These are phyloP conservation scores for Acanthamoeba culbertsoni DNA, from an alignment of 208 protist species.

Conservation along the genomic window DNA sequence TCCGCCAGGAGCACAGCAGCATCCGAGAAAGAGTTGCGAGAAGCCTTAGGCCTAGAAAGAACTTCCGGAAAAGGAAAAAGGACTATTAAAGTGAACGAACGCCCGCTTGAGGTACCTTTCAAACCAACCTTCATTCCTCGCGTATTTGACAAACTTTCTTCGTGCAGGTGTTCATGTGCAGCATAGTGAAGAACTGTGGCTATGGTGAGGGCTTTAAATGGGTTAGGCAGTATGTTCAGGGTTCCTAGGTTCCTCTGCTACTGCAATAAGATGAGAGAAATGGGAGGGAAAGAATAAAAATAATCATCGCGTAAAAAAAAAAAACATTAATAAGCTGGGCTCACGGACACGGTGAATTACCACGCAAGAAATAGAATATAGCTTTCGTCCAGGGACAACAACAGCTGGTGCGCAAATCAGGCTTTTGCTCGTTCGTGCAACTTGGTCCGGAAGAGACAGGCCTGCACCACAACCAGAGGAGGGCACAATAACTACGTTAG, in stretches of 20 bases:
- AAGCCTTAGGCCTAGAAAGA: constrained; percentile 91
- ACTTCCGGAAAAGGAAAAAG: constrained; percentile 76
- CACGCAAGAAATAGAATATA: not conserved
- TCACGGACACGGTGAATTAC: not conserved
- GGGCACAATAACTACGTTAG: not conserved
- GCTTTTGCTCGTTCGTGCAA: not conserved
- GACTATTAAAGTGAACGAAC: not conserved
- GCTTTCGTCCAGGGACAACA: too few relatives aligned
- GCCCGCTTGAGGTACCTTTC: not conserved
- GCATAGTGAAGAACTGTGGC: constrained; percentile 95
- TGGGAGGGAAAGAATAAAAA: not conserved
- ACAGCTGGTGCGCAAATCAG: not conserved
- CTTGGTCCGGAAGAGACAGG: too few relatives aligned
- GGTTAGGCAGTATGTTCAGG: not conserved
- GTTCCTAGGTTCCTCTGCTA: too few relatives aligned
- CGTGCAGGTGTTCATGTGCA: constrained; percentile 99
- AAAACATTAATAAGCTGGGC: not conserved
- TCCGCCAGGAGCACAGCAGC: constrained; percentile 84
- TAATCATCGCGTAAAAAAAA: not conserved
- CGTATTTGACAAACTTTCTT: constrained; percentile 67
- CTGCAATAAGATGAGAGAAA: too few relatives aligned
- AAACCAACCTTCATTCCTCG: not conserved
- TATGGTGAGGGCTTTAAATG: constrained; percentile 92
- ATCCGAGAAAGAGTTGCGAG: constrained; percentile 93
- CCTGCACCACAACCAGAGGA: not conserved